Percentiles rank a stretch among this genome's conserved stretches.
These are phyloP conservation scores for Intubia oerlemansii DNA, from an alignment of 2,329 filamentous ascomycete species.

Conservation along the genomic window DNA sequence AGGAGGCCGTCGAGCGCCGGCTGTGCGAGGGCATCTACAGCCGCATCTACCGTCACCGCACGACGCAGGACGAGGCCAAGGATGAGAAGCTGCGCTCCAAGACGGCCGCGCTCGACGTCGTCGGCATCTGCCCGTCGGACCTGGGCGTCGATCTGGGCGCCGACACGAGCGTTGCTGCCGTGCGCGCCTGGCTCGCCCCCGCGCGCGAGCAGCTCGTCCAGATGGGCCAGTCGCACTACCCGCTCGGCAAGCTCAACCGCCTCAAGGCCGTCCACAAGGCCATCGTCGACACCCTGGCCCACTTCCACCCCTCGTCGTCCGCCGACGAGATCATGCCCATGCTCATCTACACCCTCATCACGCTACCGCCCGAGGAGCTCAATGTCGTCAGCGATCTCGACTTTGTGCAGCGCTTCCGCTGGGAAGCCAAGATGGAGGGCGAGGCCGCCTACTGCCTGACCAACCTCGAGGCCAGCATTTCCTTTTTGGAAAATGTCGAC, in stretches of 20 bases:
- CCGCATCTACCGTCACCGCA: slow-evolving; percentile 77
- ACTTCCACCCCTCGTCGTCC: slow-evolving; percentile 58
- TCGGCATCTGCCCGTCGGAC: slow-evolving; percentile 75
- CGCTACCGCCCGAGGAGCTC: slow-evolving; percentile 63
- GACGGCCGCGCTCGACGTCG: slow-evolving; percentile 72
- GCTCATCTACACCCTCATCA: slow-evolving; percentile 89
- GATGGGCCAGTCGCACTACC: slow-evolving; percentile 78
- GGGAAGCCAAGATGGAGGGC: slow-evolving; percentile 67
- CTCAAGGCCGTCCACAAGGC: slow-evolving; percentile 78
- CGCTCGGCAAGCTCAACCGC: slow-evolving; percentile 75
- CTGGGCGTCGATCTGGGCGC: slow-evolving; percentile 54
- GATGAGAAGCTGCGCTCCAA: slow-evolving; percentile 91
- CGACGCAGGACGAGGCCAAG: slow-evolving; percentile 79
- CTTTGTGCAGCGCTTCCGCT: slow-evolving; percentile 84
- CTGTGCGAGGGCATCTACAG: slow-evolving; percentile 72
- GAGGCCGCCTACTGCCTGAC: slow-evolving; percentile 93
- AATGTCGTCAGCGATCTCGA: slow-evolving; percentile 86
- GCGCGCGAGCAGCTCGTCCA: slow-evolving; percentile 50
- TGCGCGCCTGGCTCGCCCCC: slow-evolving; percentile 44
- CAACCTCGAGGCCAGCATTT: slow-evolving; percentile 85
- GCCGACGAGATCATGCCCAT: slow-evolving; percentile 95
- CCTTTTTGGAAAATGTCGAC: slow-evolving; percentile 88
- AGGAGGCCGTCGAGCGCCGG: slow-evolving; percentile 79
- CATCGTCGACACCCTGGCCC: slow-evolving; percentile 67
- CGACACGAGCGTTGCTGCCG: slow-evolving; percentile 31